Evolutionary conservation across 2,329 filamentous ascomycete genomes (phyloP), one percentile per base, ranked within the genome.

Genomic region (Raffaelea ambrosiae): DNA sequence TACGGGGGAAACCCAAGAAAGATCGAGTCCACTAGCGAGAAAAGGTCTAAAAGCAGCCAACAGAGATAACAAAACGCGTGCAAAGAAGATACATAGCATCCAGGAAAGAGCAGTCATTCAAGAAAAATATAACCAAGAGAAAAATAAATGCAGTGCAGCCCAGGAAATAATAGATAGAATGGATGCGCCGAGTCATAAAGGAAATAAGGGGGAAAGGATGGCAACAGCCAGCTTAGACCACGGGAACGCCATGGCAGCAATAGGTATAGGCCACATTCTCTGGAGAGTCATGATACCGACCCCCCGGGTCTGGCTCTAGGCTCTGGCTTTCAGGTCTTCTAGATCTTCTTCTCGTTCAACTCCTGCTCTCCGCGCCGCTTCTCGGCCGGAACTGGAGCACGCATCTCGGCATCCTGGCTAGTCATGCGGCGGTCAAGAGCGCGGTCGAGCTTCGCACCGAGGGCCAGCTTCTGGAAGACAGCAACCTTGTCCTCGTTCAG

Each of bases 381-480:
- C 39, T 56, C 47, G 20, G 53, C 45, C 29, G 71, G 66, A 20
- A n/a, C n/a, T n/a, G 72, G 78, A 11, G 47, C 8, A 54, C 84
- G 81, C 75, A 93, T 90, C 65, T 87, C 83, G 55, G 90, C 90
- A 59, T 96, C 90, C 66, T 96, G 90, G 56, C 86, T 71, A 23
- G 79, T 84, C 89, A 95, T 93, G 60, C 90, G 80, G 55, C 89
- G 77, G 56, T 84, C 84, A 48, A 96, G 79, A 20, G 90, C 89
- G 51, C 90, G 82, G 64, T 95, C 89, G 38, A 95, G 79, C 70
- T 95, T 95, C 51, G 89, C 89, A 43, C 89, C 86, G 46, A 95
- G 77, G 35, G 89, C 89, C 50, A 95, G 77, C 70, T 94, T 94
- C 71, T 81, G 83, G 66, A 95, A 73, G 63, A 85, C 83, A 59